These are phyloP conservation scores for Lepidium aucheri DNA, from an alignment of 345 rosid genomes.

Conservation along the genomic window DNA sequence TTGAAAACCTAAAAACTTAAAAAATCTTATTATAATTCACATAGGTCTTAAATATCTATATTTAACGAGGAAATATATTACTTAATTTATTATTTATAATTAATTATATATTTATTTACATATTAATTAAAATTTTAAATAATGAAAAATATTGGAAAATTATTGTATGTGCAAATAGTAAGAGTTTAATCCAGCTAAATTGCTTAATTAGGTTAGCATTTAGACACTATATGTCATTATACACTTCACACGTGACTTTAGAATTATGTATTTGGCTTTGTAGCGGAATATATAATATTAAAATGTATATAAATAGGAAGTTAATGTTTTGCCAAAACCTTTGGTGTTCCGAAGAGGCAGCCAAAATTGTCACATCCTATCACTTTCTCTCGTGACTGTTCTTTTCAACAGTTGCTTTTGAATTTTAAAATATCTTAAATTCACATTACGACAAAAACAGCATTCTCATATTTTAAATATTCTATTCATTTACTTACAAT, in stretches of 20 bases:
- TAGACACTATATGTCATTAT: too few relatives aligned
- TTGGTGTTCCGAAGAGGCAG: slow-evolving; percentile 22
- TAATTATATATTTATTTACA: too few relatives aligned
- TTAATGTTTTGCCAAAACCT: slow-evolving; percentile 5
- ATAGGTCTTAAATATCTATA: too few relatives aligned
- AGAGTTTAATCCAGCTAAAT: too few relatives aligned
- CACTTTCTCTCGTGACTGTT: slow-evolving; percentile 19
- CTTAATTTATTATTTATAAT: too few relatives aligned
- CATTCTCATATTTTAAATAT: not conserved
- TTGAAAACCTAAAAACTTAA: too few relatives aligned
- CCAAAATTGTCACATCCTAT: slow-evolving; percentile 25
- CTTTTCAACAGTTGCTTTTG: not conserved
- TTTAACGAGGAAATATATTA: too few relatives aligned
- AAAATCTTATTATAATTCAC: too few relatives aligned
- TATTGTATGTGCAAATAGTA: too few relatives aligned
- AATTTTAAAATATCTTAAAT: not conserved
- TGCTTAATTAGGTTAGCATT: too few relatives aligned
- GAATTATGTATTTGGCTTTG: not conserved
- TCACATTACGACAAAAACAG: not conserved
- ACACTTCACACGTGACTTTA: slow-evolving; percentile 7
- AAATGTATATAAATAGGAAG: not conserved
- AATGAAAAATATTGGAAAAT: too few relatives aligned
- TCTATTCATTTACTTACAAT: not conserved
- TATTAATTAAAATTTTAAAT: too few relatives aligned
- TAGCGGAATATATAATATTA: not conserved